A percentile compares a stretch with the other conserved stretches of the same genome.
Conservation (phyloP, 1,139 yeast species). For the Scheffersomyces illinoinensis region DNA sequence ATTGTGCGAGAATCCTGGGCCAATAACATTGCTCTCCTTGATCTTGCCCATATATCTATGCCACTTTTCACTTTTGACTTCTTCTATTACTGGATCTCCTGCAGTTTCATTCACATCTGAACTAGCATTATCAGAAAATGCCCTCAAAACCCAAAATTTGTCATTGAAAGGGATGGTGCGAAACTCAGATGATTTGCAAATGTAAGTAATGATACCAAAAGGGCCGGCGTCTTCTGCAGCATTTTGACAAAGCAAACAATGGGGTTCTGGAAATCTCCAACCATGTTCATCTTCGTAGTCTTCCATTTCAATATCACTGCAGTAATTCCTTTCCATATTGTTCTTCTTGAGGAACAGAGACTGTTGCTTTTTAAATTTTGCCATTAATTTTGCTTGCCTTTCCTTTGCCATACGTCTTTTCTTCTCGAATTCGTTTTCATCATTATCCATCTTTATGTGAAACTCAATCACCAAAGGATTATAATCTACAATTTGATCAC, state of each 20-base stretch:
- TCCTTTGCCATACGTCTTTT: slow-evolving; percentile 71
- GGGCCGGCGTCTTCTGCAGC: slow-evolving; percentile 68
- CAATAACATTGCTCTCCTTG: slow-evolving; percentile 49
- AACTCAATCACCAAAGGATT: slow-evolving; percentile 18
- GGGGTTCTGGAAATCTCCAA: slow-evolving; percentile 78
- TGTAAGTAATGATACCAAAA: slow-evolving; percentile 71
- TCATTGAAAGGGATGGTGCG: slow-evolving; percentile 65
- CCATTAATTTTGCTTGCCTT: slow-evolving; percentile 72
- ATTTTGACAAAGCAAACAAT: slow-evolving; percentile 89
- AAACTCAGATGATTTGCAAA: slow-evolving; percentile 60
- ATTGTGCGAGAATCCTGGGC: slow-evolving; percentile 66
- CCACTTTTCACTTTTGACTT: slow-evolving; percentile 36
- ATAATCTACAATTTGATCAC: slow-evolving; percentile 21
- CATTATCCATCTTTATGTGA: slow-evolving; percentile 12
- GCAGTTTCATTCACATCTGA: slow-evolving; percentile 43
- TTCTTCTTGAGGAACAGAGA: slow-evolving; percentile 60
- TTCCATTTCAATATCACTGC: slow-evolving; percentile 41
- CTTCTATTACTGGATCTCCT: slow-evolving; percentile 14
- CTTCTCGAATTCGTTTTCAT: slow-evolving; percentile 52
- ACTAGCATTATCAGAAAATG: slow-evolving; percentile 57
- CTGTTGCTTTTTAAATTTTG: slow-evolving; percentile 79
- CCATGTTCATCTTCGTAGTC: slow-evolving; percentile 30
- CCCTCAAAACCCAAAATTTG: slow-evolving; percentile 64
- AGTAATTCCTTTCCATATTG: slow-evolving; percentile 29
- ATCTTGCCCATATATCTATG: slow-evolving; percentile 33